Base-by-base conservation (phyloP, 768 basidiomycete genomes). In the Neoboletus magnificus region DNA sequence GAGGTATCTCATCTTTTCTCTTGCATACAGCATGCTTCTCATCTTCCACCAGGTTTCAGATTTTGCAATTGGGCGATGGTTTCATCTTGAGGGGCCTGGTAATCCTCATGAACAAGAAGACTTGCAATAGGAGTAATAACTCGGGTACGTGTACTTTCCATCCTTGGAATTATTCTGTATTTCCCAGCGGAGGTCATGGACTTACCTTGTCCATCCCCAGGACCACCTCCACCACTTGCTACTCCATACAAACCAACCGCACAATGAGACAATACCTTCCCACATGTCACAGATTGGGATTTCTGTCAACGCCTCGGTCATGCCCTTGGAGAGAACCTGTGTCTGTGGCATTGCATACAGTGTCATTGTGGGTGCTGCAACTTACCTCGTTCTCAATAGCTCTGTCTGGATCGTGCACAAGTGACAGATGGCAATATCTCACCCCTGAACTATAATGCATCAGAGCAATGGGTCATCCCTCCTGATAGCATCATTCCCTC, bases 321-420 rank as follows among this genome's bases (percentile, higher is more conserved):
- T 94, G 33, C 77, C 83, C 3, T 80, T 86, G 1, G 92, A 91
- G 44, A 91, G 91, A 52, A 86, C 90, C 5, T 93, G 91, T 63
- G 87, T 82, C 39, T 94, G 91, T 61, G 91, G 88, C 77, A 92
- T 93, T 65, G 90, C 91, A 37, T 92, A 93, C 65, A 91, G 91
- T 61, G 87, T 93, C 68, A 92, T 94, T 59, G 84, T 87, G 0
- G 92, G 91, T 33, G 76, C 93, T 49, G 47, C 78, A 36, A 81
- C 85, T 15, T 92, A 90, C 69, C 63, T 89, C 45, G 57, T 90
- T 53, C 73, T 94, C 55, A 93, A 94, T 65, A 86, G 84, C 40
- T 74, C 84, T 46, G 82, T 89, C 8, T 79, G 82, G 68, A 20
- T 78, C 18, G 43, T 91, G 53, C 78, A 73, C 63, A 85, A 62